Base-by-base conservation (phyloP, 306 rosid genomes). In the Coriaria nepalensis region DNA sequence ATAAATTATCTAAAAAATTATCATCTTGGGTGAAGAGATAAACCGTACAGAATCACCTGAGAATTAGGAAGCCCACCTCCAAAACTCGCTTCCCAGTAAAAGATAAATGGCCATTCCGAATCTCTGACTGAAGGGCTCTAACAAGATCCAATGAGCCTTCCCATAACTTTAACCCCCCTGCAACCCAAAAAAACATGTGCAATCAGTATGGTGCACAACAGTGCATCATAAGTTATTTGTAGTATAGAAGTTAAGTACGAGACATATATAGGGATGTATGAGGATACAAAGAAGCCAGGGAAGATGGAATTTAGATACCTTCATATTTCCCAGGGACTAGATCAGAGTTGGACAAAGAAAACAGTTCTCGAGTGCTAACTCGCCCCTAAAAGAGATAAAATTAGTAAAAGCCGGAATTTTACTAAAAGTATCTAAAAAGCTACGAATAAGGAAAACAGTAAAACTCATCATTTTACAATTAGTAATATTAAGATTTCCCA, bases 241-340 rank as follows among this genome's bases (percentile, higher is more conserved):
- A 20, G 29, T 20, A 20, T 20, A 20, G 29, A 20, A 20, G 29
- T 20, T 20, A 20, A 20, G 7, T 15, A 10, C 13, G 46, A 10
- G 1, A 41, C 45, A 41, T 4, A 41, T 41, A 5, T 7, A 43
- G 35, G 50, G 35, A n/a, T 7, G 37, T 6, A 15, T 1, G 4
- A 40, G n/a, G 7, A 40, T 36, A 37, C 5, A 36, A 8, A 10
- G 33, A 50, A 70, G 40, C 33, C 32, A 53, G 43, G 33, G 59
- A 53, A 62, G 40, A 38, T 34, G 63, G 68, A 34, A 9, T 36
- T 32, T 32, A 37, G 9, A 47, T 33, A 77, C 80, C 97, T 90
- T 90, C 95, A 56, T 90, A 90, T 73, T 81, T 79, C 35, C 97
- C 94, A 2, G 97, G 94, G 64, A 81, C 81, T 68, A 90, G 77